Evolutionary conservation across 2,329 filamentous ascomycete genomes (phyloP).

Genomic region (Aspergillus alliaceus): DNA sequence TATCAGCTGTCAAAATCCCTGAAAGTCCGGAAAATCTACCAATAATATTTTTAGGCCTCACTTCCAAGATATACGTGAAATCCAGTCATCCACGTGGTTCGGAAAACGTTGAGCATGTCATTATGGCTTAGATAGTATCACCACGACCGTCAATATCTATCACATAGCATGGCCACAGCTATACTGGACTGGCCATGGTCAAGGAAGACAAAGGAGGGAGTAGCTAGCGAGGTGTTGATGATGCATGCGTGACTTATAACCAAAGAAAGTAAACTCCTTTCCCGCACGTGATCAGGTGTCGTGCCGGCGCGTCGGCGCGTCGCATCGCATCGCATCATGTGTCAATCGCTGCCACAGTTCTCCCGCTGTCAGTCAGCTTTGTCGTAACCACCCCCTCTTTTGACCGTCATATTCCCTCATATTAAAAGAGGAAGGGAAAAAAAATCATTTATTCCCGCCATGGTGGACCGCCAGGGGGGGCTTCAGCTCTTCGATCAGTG

Average conservation of each 20-base stretch:
- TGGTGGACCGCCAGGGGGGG: constrained; percentile 29
- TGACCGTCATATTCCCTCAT: not conserved
- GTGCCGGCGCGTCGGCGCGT: constrained; percentile 21
- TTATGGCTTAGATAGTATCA: too few species aligned
- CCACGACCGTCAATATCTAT: too few species aligned
- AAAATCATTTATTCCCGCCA: constrained; percentile 13
- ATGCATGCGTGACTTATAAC: too few species aligned
- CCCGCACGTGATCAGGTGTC: constrained; percentile 27
- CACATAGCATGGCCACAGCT: too few species aligned
- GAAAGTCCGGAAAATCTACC: not conserved
- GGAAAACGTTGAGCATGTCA: too few species aligned
- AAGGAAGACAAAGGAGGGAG: too few species aligned
- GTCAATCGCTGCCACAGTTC: not conserved
- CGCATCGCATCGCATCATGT: constrained; percentile 12
- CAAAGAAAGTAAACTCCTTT: not conserved
- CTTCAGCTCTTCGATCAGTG: constrained; percentile 46
- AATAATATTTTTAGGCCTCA: too few species aligned
- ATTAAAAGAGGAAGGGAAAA: not conserved
- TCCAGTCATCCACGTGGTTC: too few species aligned
- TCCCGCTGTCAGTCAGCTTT: not conserved
- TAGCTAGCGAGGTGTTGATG: too few species aligned
- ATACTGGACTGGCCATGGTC: too few species aligned
- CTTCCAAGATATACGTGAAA: too few species aligned
- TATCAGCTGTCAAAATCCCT: too few species aligned
- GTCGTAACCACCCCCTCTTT: not conserved